These are phyloP conservation scores for Kodamaea sp. DNA, from an alignment of 1,139 yeast genomes.

Conservation along the genomic window DNA sequence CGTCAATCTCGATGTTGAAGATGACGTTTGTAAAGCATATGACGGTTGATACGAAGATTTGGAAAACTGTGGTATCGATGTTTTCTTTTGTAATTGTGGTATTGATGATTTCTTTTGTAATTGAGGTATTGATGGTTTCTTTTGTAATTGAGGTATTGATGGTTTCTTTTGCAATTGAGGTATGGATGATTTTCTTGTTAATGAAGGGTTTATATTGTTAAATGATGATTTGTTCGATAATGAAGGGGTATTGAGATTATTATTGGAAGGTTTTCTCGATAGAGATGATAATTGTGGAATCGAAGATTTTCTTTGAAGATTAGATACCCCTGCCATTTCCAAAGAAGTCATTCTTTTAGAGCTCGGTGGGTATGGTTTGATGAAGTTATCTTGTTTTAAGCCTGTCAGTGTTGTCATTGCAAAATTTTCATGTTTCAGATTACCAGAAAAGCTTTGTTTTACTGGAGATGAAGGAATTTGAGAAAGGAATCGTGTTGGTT, in stretches of 20 bases:
- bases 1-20: conserved; percentile 8
- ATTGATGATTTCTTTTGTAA: conserved; percentile 16
- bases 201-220: conserved; percentile 8
- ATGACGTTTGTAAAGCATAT: conserved; percentile 8
- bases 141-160: conserved; percentile 17
- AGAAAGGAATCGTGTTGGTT: too few species aligned
- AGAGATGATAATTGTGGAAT: conserved; percentile 4
- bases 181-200: conserved; percentile 16
- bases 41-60: conserved; percentile 5
- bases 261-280: conserved; percentile 9
- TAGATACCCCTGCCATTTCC: conserved; percentile 32
- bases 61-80: conserved; percentile 12
- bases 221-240: too few species aligned
- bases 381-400: conserved; percentile 11
- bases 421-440: too few species aligned
- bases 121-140: conserved; percentile 12
- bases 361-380: conserved; percentile 28
- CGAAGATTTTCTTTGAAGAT: conserved; percentile 10
- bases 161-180: conserved; percentile 19
- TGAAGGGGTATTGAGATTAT: conserved; percentile 9
- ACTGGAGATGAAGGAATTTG: too few species aligned
- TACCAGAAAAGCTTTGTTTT: too few species aligned
- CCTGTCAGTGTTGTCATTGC: too few species aligned
- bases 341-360: conserved; percentile 28
- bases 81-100: conserved; percentile 15